A percentile compares a stretch with the other conserved stretches of the same genome.
Conservation (phyloP, 805 yeast species). For the Candida silvicultrix region DNA sequence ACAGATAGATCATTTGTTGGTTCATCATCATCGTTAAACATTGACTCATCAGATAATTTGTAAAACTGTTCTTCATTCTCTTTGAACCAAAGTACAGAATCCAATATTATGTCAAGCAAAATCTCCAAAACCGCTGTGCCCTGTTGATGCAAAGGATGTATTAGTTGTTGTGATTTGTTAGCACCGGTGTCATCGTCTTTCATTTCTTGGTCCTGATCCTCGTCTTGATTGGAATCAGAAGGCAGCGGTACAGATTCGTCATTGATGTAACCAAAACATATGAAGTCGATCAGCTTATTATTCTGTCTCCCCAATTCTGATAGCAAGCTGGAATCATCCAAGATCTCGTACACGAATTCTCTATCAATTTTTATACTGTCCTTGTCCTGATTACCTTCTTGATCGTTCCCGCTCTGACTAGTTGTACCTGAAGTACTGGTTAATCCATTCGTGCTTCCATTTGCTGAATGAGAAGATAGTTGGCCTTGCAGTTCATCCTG, state of each 20-base stretch:
- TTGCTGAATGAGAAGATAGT: no score
- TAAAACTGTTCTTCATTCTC: conserved; percentile 12
- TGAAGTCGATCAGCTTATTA: conserved; percentile 41
- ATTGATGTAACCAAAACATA: conserved; percentile 37
- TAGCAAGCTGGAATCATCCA: conserved; percentile 33
- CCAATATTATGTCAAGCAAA: conserved; percentile 35
- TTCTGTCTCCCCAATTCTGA: conserved; percentile 31
- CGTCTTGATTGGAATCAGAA: background rate
- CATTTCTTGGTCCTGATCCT: conserved; percentile 17
- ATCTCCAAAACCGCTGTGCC: conserved; percentile 38
- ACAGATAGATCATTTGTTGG: conserved; percentile 14
- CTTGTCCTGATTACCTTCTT: no score
- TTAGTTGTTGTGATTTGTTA: background rate
- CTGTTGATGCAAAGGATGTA: background rate
- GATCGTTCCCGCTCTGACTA: no score
- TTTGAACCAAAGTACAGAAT: conserved; percentile 33
- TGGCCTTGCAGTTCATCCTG: no score
- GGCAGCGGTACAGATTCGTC: conserved; percentile 2
- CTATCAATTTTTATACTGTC: conserved; percentile 6
- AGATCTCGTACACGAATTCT: conserved; percentile 28
- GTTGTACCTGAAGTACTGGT: no score
- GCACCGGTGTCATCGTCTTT: conserved; percentile 12
- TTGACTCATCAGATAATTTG: conserved; percentile 2
- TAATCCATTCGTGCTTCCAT: no score
- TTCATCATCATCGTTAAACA: conserved; percentile 8